Evolutionary conservation across 257 asterid genomes (phyloP).

Genomic region (Mentha longifolia): DNA sequence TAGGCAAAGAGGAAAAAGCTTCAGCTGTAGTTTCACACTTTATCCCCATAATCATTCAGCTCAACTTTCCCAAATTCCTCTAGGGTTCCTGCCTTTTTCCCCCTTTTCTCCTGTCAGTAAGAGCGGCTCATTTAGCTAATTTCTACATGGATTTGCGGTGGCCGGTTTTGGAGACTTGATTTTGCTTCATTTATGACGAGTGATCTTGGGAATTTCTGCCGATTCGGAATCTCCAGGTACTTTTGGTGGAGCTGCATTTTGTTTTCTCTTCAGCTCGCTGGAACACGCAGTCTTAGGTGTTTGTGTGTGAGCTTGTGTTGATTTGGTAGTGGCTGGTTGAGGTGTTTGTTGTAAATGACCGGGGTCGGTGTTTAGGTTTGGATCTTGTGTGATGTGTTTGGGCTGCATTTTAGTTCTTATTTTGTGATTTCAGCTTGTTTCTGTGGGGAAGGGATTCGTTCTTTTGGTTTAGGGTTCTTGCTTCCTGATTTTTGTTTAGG

Average conservation of each 20-base stretch:
- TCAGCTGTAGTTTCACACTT: constrained; percentile 41
- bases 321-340: constrained; percentile 28
- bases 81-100: constrained; percentile 35
- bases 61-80: constrained; percentile 42
- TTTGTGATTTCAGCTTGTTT: constrained; percentile 13
- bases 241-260: constrained; percentile 10
- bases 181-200: constrained; percentile 30
- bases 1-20: constrained; percentile 40
- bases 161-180: constrained; percentile 15
- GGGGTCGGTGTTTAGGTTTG: constrained; percentile 26
- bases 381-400: constrained; percentile 37
- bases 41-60: constrained; percentile 48
- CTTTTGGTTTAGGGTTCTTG: constrained; percentile 30
- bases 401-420: constrained; percentile 37
- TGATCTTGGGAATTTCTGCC: constrained; percentile 39
- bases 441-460: constrained; percentile 4
- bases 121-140: constrained; percentile 17
- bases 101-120: constrained; percentile 26
- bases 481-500: constrained; percentile 32
- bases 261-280: not conserved
- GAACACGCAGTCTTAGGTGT: constrained; percentile 26
- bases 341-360: constrained; percentile 31
- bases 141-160: constrained; percentile 9
- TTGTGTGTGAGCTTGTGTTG: constrained; percentile 20
- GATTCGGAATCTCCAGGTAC: constrained; percentile 45